Conservation (phyloP, 2,329 filamentous ascomycete genomes). For the Emmonsiellopsis sp. region DNA sequence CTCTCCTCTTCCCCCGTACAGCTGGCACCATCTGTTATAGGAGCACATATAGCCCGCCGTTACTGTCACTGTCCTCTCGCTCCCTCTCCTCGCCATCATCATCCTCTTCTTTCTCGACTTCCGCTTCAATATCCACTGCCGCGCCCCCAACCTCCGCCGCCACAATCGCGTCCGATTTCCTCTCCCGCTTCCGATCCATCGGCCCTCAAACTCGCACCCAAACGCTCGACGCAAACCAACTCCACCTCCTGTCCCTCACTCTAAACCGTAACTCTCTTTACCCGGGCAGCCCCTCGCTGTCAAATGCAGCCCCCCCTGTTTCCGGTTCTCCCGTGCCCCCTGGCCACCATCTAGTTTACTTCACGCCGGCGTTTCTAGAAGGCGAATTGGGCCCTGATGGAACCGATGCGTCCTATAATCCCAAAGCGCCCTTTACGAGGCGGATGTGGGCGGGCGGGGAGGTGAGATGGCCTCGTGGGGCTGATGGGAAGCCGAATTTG, state of each 20-base stretch:
- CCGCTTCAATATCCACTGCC: neutral
- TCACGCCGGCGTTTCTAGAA: constrained; percentile 50
- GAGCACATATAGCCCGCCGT: neutral
- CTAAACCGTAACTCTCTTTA: constrained; percentile 42
- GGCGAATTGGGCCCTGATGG: constrained; percentile 49
- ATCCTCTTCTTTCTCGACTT: neutral
- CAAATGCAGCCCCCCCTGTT: constrained; percentile 23
- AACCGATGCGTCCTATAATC: constrained; percentile 52
- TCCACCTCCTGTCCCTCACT: constrained; percentile 52
- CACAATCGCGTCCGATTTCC: constrained; percentile 30
- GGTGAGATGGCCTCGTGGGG: constrained; percentile 42
- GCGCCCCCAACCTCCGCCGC: constrained; percentile 16
- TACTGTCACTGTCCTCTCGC: neutral
- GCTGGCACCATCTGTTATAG: neutral
- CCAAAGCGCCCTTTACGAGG: constrained; percentile 49
- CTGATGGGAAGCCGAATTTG: constrained; percentile 24
- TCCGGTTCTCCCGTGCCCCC: constrained; percentile 45
- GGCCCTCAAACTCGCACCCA: constrained; percentile 40
- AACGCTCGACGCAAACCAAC: constrained; percentile 51
- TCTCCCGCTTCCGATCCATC: constrained; percentile 32
- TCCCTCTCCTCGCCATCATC: neutral
- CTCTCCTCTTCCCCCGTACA: neutral
- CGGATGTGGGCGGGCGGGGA: constrained; percentile 60
- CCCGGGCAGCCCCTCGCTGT: constrained; percentile 19
- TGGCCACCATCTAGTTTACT: constrained; percentile 56